A percentile compares a stretch with the other conserved stretches of the same genome.
Evolutionary conservation across 2,329 filamentous ascomycete species (phyloP).

Genomic region (Lachnellula hyalina): DNA sequence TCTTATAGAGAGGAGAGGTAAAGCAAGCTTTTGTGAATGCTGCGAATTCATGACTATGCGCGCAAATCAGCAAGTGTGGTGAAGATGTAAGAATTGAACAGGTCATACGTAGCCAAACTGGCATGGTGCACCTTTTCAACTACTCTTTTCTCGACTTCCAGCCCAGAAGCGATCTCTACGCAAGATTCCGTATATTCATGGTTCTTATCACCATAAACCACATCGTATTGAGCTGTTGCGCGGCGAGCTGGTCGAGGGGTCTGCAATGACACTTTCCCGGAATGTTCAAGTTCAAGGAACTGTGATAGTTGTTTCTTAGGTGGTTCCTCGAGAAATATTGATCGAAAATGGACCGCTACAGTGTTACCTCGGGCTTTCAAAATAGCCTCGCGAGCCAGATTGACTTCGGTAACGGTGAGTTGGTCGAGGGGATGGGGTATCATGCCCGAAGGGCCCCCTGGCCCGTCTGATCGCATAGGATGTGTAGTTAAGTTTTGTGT

Average conservation of each 20-base stretch:
- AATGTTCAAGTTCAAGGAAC: conserved; percentile 44
- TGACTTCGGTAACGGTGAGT: conserved; percentile 40
- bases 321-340: conserved; percentile 49
- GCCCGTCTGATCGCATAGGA: conserved; percentile 5
- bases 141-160: conserved; percentile 39
- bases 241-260: conserved; percentile 40
- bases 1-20: conserved; percentile 46
- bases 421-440: conserved; percentile 43
- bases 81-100: not conserved
- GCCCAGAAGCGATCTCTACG: conserved; percentile 40
- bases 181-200: conserved; percentile 51
- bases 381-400: conserved; percentile 46
- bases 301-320: conserved; percentile 44
- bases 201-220: conserved; percentile 45
- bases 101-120: conserved; percentile 38
- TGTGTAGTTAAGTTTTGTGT: conserved; percentile 8
- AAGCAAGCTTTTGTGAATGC: conserved; percentile 43
- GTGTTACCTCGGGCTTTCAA: conserved; percentile 24
- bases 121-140: conserved; percentile 45
- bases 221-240: conserved; percentile 52
- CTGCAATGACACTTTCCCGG: conserved; percentile 32
- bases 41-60: conserved; percentile 40
- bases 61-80: not conserved
- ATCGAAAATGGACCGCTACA: conserved; percentile 52
- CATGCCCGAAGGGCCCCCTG: not conserved